phyloP scores from a whole-genome alignment of 1,284 basidiomycete species.

The Agaricales sp. region DNA sequence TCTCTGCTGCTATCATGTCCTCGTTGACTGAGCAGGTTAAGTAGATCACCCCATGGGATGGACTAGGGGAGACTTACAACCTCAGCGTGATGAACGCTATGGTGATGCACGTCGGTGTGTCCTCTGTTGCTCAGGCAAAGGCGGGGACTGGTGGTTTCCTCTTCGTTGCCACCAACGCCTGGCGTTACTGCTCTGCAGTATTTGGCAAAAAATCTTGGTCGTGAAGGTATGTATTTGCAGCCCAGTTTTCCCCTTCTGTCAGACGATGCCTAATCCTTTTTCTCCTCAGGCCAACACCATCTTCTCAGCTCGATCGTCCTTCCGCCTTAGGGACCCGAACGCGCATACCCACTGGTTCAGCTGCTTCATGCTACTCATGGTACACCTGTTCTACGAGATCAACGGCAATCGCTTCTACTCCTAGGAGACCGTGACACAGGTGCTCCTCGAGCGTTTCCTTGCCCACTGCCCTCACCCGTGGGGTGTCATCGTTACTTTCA shows the following conservation, averaged over 20 bases:
- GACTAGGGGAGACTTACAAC: constrained; percentile 68
- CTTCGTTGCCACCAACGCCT: constrained; percentile 72
- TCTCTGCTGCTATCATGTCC: constrained; percentile 58
- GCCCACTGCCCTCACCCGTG: constrained; percentile 96
- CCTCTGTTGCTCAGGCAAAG: constrained; percentile 79
- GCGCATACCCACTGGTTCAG: constrained; percentile 98
- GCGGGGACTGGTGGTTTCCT: constrained; percentile 69
- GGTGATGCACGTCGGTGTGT: constrained; percentile 91
- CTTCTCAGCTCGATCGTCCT: constrained; percentile 82
- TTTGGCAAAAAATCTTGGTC: constrained; percentile 76
- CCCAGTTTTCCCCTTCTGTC: not conserved
- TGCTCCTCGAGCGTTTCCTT: constrained; percentile 88
- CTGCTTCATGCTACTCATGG: constrained; percentile 67
- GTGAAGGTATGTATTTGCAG: constrained; percentile 77
- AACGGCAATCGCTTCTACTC: constrained; percentile 68
- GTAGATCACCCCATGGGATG: constrained; percentile 41
- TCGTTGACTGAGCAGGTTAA: constrained; percentile 76
- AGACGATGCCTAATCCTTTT: too few species aligned
- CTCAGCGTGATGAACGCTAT: constrained; percentile 83
- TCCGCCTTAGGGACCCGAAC: constrained; percentile 93
- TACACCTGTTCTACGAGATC: constrained; percentile 78
- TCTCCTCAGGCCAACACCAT: constrained; percentile 77
- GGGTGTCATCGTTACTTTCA: constrained; percentile 88
- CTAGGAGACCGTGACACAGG: constrained; percentile 87
- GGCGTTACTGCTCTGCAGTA: constrained; percentile 78